Evolutionary conservation across 176 grass and related monocot genomes (phyloP), one percentile per base, ranked within the genome.

Genomic region (Musa acuminata): DNA sequence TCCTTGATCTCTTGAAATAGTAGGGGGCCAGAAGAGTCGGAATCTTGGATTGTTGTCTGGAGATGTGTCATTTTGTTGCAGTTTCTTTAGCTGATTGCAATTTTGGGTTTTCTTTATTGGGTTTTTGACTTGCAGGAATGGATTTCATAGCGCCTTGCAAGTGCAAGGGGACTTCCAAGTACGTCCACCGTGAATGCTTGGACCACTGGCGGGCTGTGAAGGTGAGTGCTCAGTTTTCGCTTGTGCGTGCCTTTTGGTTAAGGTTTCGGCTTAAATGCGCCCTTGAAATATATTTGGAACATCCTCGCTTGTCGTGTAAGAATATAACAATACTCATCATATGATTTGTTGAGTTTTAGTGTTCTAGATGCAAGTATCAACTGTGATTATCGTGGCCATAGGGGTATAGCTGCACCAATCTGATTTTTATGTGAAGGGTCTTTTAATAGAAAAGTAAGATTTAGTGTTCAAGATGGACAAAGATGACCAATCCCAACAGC

Each of bases 91-190:
- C 27, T 27, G 25, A 68, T 24, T 19, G 9, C 35, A 43, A 43
- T 43, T 6, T 43, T 43, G 35, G 35, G 65, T 72, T 55, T 73
- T 12, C 13, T 24, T 73, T n/a, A 27, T 73, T 55, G 71, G 21
- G 19, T 4, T 68, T 68, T 35, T 76, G 72, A 50, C 43, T 85
- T 84, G 78, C 77, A 96, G 93, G 89, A 75, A 85, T 89, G 81
- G 93, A 96, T 81, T 96, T 96, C 83, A 96, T 96, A 76, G 93
- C 93, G 63, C 93, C 93, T 48, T 96, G 93, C 80, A 96, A 90
- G 74, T 96, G 93, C 90, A 96, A 96, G 87, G 93, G 93, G 55
- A 90, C 93, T 25, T 90, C 93, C 73, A 96, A 96, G 67, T 96
- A 88, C 80, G 93, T 96, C 21, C 93, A 96, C 81, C 87, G 93